Conservation (phyloP, 352 stramenopile genomes). For the Globisporangium radiosum region DNA sequence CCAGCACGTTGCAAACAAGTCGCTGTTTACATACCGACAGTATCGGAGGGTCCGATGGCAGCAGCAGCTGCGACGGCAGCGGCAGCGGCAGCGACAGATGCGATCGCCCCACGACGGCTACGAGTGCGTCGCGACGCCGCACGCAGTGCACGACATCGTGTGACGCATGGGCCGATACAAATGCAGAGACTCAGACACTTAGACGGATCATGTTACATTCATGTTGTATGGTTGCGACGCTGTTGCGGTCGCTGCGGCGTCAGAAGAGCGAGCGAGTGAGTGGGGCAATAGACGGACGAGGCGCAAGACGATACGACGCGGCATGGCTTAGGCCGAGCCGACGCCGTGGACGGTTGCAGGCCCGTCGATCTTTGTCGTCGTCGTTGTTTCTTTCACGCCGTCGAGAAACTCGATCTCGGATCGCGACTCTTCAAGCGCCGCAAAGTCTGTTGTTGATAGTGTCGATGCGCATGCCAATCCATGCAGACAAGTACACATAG, state of each 20-base stretch:
- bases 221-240: too few species aligned
- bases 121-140: neutral
- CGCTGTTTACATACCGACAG: neutral
- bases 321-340: slow-evolving; percentile 4
- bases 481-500: neutral
- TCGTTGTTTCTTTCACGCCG: slow-evolving; percentile 20
- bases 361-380: slow-evolving; percentile 1
- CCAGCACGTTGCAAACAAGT: slow-evolving; percentile 9
- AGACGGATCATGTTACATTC: too few species aligned
- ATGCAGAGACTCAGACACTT: too few species aligned
- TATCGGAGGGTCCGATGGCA: neutral
- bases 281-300: too few species aligned
- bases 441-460: slow-evolving; percentile 31
- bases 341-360: slow-evolving; percentile 26
- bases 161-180: too few species aligned
- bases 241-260: too few species aligned
- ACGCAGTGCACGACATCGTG: too few species aligned
- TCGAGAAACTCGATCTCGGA: slow-evolving; percentile 42
- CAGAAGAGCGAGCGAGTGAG: neutral
- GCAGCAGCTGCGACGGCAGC: neutral
- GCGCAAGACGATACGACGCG: too few species aligned
- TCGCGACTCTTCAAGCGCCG: slow-evolving; percentile 51
- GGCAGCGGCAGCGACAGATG: too few species aligned
- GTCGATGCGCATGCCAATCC: neutral
- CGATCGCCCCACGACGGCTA: neutral